These are phyloP conservation scores for Paramecium sonneborni DNA, from an alignment of 73 alveolate genomes.

Conservation along the genomic window DNA sequence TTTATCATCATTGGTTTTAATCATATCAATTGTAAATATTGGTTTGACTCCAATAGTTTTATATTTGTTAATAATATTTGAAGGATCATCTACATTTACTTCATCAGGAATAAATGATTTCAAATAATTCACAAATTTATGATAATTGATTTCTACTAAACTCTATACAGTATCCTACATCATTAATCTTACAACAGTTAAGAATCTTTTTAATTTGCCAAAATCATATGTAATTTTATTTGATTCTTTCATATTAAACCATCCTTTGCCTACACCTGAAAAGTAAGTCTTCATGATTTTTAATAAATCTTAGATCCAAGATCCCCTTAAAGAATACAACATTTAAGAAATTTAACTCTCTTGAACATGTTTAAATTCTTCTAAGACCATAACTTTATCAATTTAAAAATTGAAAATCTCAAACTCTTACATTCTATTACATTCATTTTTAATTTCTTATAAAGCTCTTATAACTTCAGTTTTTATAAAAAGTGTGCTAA, in stretches of 20 bases:
- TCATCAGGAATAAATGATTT: slow-evolving; percentile 86
- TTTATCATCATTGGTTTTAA: slow-evolving; percentile 71
- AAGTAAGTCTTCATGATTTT: slow-evolving; percentile 91
- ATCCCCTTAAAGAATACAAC: slow-evolving; percentile 85
- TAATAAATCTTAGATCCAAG: slow-evolving; percentile 92
- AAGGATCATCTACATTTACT: slow-evolving; percentile 82
- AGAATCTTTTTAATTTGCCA: slow-evolving; percentile 94
- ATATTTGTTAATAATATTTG: slow-evolving; percentile 84
- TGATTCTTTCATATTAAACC: slow-evolving; percentile 97
- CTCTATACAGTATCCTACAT: slow-evolving; percentile 96
- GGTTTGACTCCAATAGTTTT: slow-evolving; percentile 74
- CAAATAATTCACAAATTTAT: slow-evolving; percentile 89
- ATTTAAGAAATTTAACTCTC: slow-evolving; percentile 85
- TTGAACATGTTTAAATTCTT: slow-evolving; percentile 95
- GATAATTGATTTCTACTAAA: slow-evolving; percentile 85
- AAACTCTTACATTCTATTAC: slow-evolving; percentile 83
- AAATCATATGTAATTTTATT: slow-evolving; percentile 96
- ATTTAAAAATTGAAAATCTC: slow-evolving; percentile 85
- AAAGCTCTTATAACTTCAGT: slow-evolving; percentile 81
- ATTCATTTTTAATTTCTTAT: slow-evolving; percentile 93
- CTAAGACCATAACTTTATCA: slow-evolving; percentile 92
- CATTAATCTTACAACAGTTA: slow-evolving; percentile 95
- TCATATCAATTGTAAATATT: slow-evolving; percentile 81
- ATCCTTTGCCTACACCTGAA: slow-evolving; percentile 96
- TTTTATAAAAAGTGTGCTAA: slow-evolving; percentile 82